These are phyloP conservation scores for Andrographis paniculata DNA, from an alignment of 305 asterid species.

Conservation along the genomic window DNA sequence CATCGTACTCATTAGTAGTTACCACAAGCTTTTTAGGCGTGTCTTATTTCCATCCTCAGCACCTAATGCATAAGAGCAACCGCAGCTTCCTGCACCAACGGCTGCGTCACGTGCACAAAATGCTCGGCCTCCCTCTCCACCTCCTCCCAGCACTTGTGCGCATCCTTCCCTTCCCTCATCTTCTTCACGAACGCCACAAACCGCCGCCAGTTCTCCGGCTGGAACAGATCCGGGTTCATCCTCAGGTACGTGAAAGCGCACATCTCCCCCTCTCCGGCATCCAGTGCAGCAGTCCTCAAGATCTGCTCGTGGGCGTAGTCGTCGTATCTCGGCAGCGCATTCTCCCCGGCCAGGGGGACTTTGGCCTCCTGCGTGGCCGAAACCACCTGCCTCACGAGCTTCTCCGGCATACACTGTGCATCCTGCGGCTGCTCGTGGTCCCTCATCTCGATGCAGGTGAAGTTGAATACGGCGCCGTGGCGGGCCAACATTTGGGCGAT, in stretches of 20 bases:
- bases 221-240: conserved; percentile 76
- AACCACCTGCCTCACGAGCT: conserved; percentile 68
- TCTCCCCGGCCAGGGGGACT: conserved; percentile 84
- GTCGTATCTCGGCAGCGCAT: conserved; percentile 76
- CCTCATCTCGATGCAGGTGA: conserved; percentile 85
- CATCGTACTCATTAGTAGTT: too few relatives aligned
- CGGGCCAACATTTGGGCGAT: conserved; percentile 78
- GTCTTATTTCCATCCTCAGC: too few relatives aligned
- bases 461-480: conserved; percentile 71
- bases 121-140: conserved; percentile 88
- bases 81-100: conserved; percentile 79
- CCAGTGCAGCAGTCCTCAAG: conserved; percentile 38
- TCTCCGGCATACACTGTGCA: conserved; percentile 75
- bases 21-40: too few relatives aligned
- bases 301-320: conserved; percentile 74
- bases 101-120: conserved; percentile 66
- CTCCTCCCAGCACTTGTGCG: conserved; percentile 46
- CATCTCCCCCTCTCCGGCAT: conserved; percentile 45
- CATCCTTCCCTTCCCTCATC: conserved; percentile 72
- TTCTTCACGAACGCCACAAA: conserved; percentile 81
- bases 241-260: conserved; percentile 87
- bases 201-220: conserved; percentile 71
- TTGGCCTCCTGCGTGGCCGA: conserved; percentile 60
- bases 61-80: conserved; percentile 59
- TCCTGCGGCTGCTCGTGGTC: conserved; percentile 95